Percentiles rank a stretch among this genome's conserved stretches.
Evolutionary conservation across 495 filamentous ascomycete genomes (phyloP).

Genomic region (Opeltia flavorubescens): DNA sequence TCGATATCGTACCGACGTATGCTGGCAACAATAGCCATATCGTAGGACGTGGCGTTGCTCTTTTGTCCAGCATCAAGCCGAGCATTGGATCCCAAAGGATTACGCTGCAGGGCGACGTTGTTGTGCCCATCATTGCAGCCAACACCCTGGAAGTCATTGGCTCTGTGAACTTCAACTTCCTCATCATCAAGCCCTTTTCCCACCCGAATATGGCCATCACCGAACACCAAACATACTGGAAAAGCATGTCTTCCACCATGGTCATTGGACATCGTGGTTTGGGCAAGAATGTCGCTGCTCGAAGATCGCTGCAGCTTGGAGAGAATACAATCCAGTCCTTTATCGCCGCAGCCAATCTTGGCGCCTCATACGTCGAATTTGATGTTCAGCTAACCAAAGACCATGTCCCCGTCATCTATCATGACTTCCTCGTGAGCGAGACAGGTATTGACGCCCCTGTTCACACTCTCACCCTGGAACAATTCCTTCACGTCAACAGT

Average conservation of each 20-base stretch:
- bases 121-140: constrained; percentile 74
- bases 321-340: constrained; percentile 95
- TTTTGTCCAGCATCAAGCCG: constrained; percentile 73
- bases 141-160: constrained; percentile 82
- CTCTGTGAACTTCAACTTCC: constrained; percentile 88
- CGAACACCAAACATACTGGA: constrained; percentile 90
- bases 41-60: constrained; percentile 81
- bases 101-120: constrained; percentile 83
- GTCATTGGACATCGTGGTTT: constrained; percentile 85
- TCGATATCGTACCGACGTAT: constrained; percentile 96
- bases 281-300: constrained; percentile 75
- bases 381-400: constrained; percentile 98
- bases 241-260: constrained; percentile 66
- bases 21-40: constrained; percentile 76
- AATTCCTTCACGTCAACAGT: constrained; percentile 80
- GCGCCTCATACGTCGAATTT: constrained; percentile 77
- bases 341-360: constrained; percentile 87
- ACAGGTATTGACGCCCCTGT: constrained; percentile 96
- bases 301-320: constrained; percentile 79
- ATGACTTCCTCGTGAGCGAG: constrained; percentile 97
- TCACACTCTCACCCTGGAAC: constrained; percentile 85
- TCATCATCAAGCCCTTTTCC: constrained; percentile 84
- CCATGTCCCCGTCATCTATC: constrained; percentile 96
- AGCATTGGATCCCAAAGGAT: constrained; percentile 67
- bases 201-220: constrained; percentile 89